Evolutionary conservation across 2,329 filamentous ascomycete species (phyloP), one percentile per base, ranked within the genome.

Genomic region (Apiospora phragmitis): DNA sequence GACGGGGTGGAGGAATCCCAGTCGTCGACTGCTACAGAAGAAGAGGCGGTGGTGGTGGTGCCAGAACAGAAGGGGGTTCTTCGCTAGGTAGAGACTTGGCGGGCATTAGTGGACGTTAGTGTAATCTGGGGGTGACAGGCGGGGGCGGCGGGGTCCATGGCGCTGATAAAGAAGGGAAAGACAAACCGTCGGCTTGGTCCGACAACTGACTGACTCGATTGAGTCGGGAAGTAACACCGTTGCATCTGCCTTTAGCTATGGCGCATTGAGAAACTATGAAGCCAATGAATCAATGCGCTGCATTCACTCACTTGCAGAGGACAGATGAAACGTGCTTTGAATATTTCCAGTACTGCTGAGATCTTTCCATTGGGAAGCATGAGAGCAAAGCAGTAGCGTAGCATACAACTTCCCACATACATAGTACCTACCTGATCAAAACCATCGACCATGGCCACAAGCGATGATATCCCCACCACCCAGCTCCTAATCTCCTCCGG

Each of bases 401-500:
- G 55, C 14, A 6, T 24, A 38, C 32, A n/a, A 24, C 18, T 18
- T n/a, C 29, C 18, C n/a, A 35, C 12, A 11, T 8, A 11, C 7
- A 1, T 8, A n/a, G 8, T 8, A 11, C 7, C 3, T 8, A n/a
- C 5, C 6, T 21, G 16, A 35, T 32, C 12, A 2, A 55, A 12
- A 29, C 26, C 55, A 21, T 35, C 55, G n/a, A 59, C 12, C 55
- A 62, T 62, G 55, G 29, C 55, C 18, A 62, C 55, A 1, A 29
- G 55, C 55, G 55, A 62, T 4, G 55, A 62, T 4, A 38, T 62
- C 26, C 35, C 71, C 12, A 76, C 73, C 24, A 72, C 73, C 7
- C 65, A 74, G 69, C 70, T 77, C 42, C 70, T 75, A 21, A 74
- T 77, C 62, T 71, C 75, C 7, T 78, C 76, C 41, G 76, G 76